Evolutionary conservation across 495 filamentous ascomycete genomes (phyloP), one percentile per base, ranked within the genome.

Genomic region (Tuber aestivum): DNA sequence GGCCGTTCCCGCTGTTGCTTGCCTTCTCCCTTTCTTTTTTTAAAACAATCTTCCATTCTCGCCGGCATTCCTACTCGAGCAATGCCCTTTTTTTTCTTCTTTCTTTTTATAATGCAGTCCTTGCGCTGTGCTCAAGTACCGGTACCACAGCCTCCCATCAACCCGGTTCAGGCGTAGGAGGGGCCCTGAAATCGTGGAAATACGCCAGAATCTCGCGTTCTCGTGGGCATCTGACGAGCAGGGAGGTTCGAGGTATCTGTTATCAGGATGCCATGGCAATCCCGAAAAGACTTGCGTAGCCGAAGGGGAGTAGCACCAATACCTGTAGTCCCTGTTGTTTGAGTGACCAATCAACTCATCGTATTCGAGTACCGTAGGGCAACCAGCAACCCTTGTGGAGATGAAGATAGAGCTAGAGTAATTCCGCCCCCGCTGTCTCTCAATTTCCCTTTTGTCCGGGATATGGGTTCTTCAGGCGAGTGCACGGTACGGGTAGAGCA

Each of bases 201-300:
- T 18, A 6, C 56, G 27, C 56, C 56, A 65, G 56, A 65, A 65
- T 65, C 56, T 65, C 27, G 56, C 56, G 27, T 65, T 5, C 35
- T 14, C 16, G 38, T 35, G n/a, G 27, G n/a, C 16, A 65, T 65
- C 27, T 35, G 27, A 14, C 27, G n/a, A 12, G 14, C 50, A 21
- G 16, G 56, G 27, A 18, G 12, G 56, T 20, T 65, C 12, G 56
- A 65, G 27, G 56, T 65, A 14, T 35, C 56, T 4, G 18, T 4
- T 18, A 27, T 65, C 12, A 65, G 56, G 12, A 35, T 65, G 56
- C 16, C 27, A 35, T 35, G 14, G 56, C 35, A 35, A 35, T 65
- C 56, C 56, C 56, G 56, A 65, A 65, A 20, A 65, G 56, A 65
- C 56, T 14, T 65, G 56, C 56, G 35, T 65, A 65, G 56, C 56